These are phyloP conservation scores for Cyclaneusma minus DNA, from an alignment of 2,329 filamentous ascomycete genomes.

Conservation along the genomic window DNA sequence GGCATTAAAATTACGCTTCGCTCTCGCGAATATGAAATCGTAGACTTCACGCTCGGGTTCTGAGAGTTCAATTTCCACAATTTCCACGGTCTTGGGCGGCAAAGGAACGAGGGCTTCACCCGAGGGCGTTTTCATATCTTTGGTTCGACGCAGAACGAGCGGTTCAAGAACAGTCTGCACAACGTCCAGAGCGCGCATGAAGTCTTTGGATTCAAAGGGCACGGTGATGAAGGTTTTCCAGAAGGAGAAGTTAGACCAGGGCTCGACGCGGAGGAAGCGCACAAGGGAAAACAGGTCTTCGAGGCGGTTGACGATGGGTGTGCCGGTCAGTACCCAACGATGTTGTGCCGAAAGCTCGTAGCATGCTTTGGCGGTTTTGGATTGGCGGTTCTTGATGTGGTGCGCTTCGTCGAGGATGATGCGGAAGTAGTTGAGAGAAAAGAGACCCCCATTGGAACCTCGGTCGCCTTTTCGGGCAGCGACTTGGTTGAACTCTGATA, in stretches of 20 bases:
- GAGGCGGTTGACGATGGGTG: constrained; percentile 88
- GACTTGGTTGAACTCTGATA: constrained; percentile 77
- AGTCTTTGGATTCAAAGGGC: constrained; percentile 91
- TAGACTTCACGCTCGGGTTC: constrained; percentile 80
- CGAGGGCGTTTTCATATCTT: constrained; percentile 92
- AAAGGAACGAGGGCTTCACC: constrained; percentile 70
- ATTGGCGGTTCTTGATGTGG: constrained; percentile 76
- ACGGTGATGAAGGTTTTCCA: constrained; percentile 99
- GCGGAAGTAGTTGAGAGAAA: constrained; percentile 87
- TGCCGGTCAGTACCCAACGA: constrained; percentile 87
- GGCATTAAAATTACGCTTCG: constrained; percentile 68
- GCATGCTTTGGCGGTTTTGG: constrained; percentile 89
- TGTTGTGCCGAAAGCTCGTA: constrained; percentile 77
- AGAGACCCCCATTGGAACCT: constrained; percentile 56
- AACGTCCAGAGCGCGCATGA: constrained; percentile 83
- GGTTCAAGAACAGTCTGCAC: constrained; percentile 95
- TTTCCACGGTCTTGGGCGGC: constrained; percentile 66
- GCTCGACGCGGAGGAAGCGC: constrained; percentile 83
- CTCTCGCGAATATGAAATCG: constrained; percentile 71
- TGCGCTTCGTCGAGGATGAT: constrained; percentile 94
- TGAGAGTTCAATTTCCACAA: constrained; percentile 77
- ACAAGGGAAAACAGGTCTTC: constrained; percentile 92
- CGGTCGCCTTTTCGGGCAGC: constrained; percentile 49
- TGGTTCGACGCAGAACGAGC: constrained; percentile 85
- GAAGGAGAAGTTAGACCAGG: constrained; percentile 98